phyloP scores from a whole-genome alignment of 2,329 filamentous ascomycete species.

The Hypoxylon sp. region DNA sequence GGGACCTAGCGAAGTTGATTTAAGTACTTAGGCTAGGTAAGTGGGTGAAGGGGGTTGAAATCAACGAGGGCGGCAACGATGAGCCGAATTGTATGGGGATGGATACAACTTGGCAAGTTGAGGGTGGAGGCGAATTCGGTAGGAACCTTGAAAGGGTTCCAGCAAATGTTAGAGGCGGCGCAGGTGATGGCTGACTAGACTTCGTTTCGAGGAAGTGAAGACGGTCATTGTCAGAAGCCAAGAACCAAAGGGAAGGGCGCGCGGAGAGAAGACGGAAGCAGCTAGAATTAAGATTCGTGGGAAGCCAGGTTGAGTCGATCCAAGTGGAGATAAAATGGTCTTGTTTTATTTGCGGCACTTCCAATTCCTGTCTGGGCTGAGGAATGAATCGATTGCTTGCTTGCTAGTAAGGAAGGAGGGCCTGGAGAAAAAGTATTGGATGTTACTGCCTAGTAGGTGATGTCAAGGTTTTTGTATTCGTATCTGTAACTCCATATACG shows the following conservation, averaged over 20 bases:
- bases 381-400: slow-evolving; percentile 33
- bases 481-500: slow-evolving; percentile 12
- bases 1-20: not conserved
- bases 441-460: slow-evolving; percentile 35
- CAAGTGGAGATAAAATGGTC: slow-evolving; percentile 41
- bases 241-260: slow-evolving; percentile 29
- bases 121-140: slow-evolving; percentile 36
- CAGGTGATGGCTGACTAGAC: slow-evolving; percentile 47
- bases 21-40: slow-evolving; percentile 8
- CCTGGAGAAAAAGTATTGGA: slow-evolving; percentile 36
- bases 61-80: slow-evolving; percentile 28
- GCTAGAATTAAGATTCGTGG: slow-evolving; percentile 47
- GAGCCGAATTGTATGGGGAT: slow-evolving; percentile 20
- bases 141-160: slow-evolving; percentile 56
- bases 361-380: slow-evolving; percentile 28
- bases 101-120: slow-evolving; percentile 8
- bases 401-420: slow-evolving; percentile 31
- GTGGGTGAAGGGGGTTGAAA: slow-evolving; percentile 18
- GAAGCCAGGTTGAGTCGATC: slow-evolving; percentile 43
- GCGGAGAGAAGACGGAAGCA: slow-evolving; percentile 35
- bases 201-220: slow-evolving; percentile 49
- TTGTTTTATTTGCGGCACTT: slow-evolving; percentile 14
- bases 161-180: slow-evolving; percentile 55
- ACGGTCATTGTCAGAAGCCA: slow-evolving; percentile 52
- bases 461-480: slow-evolving; percentile 45